phyloP scores from a whole-genome alignment of 768 basidiomycete genomes.

The Trametes cubensis region DNA sequence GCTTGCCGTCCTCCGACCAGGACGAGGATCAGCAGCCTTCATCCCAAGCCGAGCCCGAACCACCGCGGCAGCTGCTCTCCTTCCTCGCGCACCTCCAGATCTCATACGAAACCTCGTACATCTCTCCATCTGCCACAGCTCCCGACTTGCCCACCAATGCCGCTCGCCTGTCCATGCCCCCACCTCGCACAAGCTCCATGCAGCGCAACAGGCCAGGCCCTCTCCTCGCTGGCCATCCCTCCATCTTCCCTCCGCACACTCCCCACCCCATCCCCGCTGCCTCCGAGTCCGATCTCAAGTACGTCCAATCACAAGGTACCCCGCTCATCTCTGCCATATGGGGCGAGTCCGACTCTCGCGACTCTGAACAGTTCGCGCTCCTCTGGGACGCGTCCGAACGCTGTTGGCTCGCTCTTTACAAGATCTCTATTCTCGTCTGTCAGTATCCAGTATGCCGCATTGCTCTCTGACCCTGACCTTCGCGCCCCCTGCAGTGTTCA shows the following conservation, averaged over 20 bases:
- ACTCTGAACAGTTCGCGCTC: conserved; percentile 60
- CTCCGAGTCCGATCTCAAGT: conserved; percentile 71
- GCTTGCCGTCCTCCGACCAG: conserved; percentile 28
- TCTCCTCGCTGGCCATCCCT: conserved; percentile 45
- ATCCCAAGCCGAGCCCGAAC: conserved; percentile 28
- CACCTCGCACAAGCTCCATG: conserved; percentile 56
- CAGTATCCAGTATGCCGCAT: conserved; percentile 35
- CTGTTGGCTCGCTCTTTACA: conserved; percentile 81
- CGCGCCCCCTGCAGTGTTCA: conserved; percentile 55
- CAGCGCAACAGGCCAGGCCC: conserved; percentile 40
- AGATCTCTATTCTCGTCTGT: conserved; percentile 79
- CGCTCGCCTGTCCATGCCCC: conserved; percentile 41
- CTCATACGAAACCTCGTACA: conserved; percentile 81
- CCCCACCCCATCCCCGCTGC: conserved; percentile 83
- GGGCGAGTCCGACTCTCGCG: conserved; percentile 53
- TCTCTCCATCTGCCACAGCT: conserved; percentile 48
- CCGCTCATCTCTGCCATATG: conserved; percentile 71
- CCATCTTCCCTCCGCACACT: conserved; percentile 79
- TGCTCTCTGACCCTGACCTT: not conserved
- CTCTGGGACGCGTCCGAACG: conserved; percentile 63
- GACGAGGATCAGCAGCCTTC: conserved; percentile 40
- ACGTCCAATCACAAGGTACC: conserved; percentile 78
- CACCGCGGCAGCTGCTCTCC: conserved; percentile 48
- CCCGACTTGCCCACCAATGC: conserved; percentile 32
- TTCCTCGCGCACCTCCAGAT: conserved; percentile 75